Evolutionary conservation across 164 flowering plant species (phyloP).

Genomic region (Aristolochia contorta): DNA sequence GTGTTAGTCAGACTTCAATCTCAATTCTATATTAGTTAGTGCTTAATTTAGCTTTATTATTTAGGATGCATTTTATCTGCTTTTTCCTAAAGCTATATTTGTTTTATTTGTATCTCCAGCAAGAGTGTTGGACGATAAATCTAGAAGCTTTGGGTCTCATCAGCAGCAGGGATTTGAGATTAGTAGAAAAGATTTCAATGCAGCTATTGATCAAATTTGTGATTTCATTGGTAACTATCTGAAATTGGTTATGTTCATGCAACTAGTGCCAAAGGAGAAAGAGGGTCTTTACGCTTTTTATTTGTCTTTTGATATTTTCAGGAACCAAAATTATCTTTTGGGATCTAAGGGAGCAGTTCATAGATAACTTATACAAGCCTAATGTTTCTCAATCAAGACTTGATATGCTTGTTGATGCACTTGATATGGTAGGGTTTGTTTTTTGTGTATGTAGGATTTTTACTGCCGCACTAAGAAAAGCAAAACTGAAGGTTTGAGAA

Average conservation of each 20-base stretch:
- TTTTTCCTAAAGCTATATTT: background rate
- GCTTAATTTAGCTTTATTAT: background rate
- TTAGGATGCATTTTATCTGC: background rate
- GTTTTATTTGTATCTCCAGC: constrained; percentile 7
- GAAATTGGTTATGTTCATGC: background rate
- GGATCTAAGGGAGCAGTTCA: constrained; percentile 85
- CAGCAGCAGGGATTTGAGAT: constrained; percentile 63
- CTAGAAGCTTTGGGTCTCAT: constrained; percentile 26
- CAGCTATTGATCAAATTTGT: constrained; percentile 82
- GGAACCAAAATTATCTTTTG: constrained; percentile 91
- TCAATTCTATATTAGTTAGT: background rate
- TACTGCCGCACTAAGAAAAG: too few species aligned
- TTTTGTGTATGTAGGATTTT: background rate
- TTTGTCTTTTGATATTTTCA: constrained; percentile 18
- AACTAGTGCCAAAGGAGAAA: background rate
- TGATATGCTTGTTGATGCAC: constrained; percentile 75
- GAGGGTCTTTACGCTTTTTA: background rate
- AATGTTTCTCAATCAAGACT: constrained; percentile 74
- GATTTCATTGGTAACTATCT: constrained; percentile 67
- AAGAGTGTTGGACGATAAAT: constrained; percentile 34
- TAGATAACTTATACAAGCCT: constrained; percentile 72
- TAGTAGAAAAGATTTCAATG: constrained; percentile 83
- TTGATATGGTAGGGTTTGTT: constrained; percentile 59
- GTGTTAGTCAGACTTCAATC: background rate
- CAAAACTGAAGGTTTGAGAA: too few species aligned